Base-by-base conservation (phyloP, 2,329 filamentous ascomycete genomes). In the Scedosporium dehoogii region DNA sequence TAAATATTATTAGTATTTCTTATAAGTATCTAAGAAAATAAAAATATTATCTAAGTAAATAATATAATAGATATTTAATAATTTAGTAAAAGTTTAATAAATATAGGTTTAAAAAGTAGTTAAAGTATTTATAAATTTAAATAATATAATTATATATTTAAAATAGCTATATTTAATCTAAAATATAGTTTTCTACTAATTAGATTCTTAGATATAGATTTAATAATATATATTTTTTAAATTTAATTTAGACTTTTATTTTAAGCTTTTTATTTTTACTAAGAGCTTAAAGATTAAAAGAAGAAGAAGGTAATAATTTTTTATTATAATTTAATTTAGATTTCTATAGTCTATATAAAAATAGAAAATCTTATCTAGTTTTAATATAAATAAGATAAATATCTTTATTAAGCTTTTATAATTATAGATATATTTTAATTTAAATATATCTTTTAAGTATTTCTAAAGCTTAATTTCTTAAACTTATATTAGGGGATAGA, bases 141-240 rank as follows among this genome's bases (percentile, higher is more conserved):
- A 53, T 9, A n/a, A 61, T 42, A 41, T 56, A 61, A 23, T 56
- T 55, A 12, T 27, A 12, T 61, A 61, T 57, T 25, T 12, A 62
- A 42, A 23, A 58, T 46, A 62, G 38, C 23, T 58, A 38, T 29
- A 27, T 27, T 14, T 29, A 48, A 33, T n/a, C n/a, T n/a, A 42
- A 16, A 18, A 55, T n/a, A n/a, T n/a, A n/a, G n/a, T n/a, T n/a
- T n/a, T n/a, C n/a, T n/a, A n/a, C n/a, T n/a, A n/a, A n/a, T 6
- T 18, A 55, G n/a, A 55, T 18, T 7, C 9, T 55, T 9, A 55
- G 7, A 55, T 55, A 7, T 18, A 18, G 16, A 9, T 18, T 25
- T 9, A 9, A 7, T 55, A 55, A 18, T 6, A 7, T 7, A 18
- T 6, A 9, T 55, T 6, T 9, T 18, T 18, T 25, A n/a, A n/a